Evolutionary conservation across 305 asterid species (phyloP).

Genomic region (Fraxinus baroniana): DNA sequence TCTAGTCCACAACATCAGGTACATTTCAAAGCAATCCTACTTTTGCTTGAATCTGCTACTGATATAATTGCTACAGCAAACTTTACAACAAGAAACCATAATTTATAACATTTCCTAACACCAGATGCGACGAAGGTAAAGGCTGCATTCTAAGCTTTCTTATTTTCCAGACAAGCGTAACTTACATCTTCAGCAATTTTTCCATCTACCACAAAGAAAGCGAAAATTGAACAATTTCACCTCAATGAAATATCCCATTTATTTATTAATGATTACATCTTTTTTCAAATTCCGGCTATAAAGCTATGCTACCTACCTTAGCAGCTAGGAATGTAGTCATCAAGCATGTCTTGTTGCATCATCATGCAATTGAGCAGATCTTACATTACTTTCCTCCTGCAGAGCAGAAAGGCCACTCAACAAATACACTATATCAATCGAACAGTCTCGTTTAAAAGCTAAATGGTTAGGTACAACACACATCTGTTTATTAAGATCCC

Average conservation of each 20-base stretch:
- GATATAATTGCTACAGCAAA: constrained; percentile 28
- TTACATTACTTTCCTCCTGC: constrained; percentile 19
- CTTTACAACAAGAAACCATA: constrained; percentile 31
- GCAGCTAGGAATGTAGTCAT: no score
- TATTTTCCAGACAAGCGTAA: constrained; percentile 23
- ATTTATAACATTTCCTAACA: neutral
- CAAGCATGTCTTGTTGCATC: no score
- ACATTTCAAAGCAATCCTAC: constrained; percentile 24
- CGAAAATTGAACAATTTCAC: neutral
- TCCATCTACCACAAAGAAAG: constrained; percentile 18
- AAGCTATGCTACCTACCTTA: no score
- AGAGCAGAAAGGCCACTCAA: constrained; percentile 5
- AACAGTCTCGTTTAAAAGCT: neutral
- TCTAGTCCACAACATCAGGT: constrained; percentile 29
- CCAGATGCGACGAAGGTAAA: constrained; percentile 12
- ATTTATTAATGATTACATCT: no score
- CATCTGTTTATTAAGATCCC: neutral
- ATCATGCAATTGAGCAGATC: no score
- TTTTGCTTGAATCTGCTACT: constrained; percentile 19
- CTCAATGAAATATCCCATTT: neutral
- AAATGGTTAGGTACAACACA: neutral
- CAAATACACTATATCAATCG: neutral
- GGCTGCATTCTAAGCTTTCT: constrained; percentile 21
- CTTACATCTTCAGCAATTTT: neutral
- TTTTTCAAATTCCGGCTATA: no score